A percentile compares a stretch with the other conserved stretches of the same genome.
Evolutionary conservation across 768 basidiomycete genomes (phyloP).

Genomic region (Filobasidium wieringae): DNA sequence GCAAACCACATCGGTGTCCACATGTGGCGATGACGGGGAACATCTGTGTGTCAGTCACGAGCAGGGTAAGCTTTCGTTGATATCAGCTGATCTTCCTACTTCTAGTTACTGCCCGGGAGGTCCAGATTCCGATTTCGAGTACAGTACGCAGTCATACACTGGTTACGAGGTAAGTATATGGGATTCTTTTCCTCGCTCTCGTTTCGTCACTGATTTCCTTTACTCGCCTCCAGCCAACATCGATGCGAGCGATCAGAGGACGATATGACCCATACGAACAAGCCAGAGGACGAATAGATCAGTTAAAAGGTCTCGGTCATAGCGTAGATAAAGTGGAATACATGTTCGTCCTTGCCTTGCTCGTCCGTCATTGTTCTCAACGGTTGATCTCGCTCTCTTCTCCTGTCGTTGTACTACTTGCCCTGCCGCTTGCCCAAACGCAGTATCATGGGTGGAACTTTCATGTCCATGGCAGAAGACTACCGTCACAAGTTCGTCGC

Average conservation of each 20-base stretch:
- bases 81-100: neutral
- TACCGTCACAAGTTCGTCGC: slow-evolving; percentile 89
- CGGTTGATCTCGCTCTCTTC: neutral
- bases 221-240: slow-evolving; percentile 70
- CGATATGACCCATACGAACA: slow-evolving; percentile 96
- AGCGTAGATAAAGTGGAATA: slow-evolving; percentile 81
- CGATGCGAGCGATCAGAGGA: slow-evolving; percentile 96
- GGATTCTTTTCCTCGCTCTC: neutral
- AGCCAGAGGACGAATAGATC: slow-evolving; percentile 86
- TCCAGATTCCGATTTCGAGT: slow-evolving; percentile 98
- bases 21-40: slow-evolving; percentile 99
- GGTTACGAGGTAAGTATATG: slow-evolving; percentile 39
- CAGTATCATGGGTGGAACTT: slow-evolving; percentile 97
- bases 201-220: neutral
- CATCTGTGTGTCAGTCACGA: slow-evolving; percentile 74
- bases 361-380: neutral
- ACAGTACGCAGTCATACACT: slow-evolving; percentile 62
- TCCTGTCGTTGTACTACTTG: neutral
- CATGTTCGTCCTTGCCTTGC: slow-evolving; percentile 28
- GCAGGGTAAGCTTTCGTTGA: neutral
- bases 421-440: slow-evolving; percentile 39
- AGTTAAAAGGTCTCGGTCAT: slow-evolving; percentile 88
- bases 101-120: slow-evolving; percentile 91
- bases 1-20: slow-evolving; percentile 97
- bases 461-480: slow-evolving; percentile 98